A percentile compares a stretch with the other conserved stretches of the same genome.
These are phyloP conservation scores for Thuidium tamariscinum DNA, from an alignment of 225 moss, liverwort and hornwort species.

Conservation along the genomic window DNA sequence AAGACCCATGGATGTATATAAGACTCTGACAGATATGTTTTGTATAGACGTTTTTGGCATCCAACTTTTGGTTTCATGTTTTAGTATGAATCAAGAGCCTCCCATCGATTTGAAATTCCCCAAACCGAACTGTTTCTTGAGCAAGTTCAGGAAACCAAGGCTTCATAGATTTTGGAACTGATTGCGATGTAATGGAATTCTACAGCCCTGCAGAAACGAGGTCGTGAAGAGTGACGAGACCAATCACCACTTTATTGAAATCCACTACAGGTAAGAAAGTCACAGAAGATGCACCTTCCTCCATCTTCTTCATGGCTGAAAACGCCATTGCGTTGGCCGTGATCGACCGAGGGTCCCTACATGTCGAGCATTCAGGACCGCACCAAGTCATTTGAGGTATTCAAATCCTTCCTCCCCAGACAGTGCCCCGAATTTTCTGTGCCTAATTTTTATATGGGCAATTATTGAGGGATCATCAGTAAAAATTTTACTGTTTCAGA, in stretches of 20 bases:
- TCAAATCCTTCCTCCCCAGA: not conserved
- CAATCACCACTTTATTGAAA: conserved; percentile 50
- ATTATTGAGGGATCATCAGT: not conserved
- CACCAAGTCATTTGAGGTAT: not conserved
- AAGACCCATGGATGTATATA: too few species aligned
- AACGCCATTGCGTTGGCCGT: conserved; percentile 60
- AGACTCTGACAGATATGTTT: not conserved
- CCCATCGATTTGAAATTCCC: not conserved
- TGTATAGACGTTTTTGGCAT: not conserved
- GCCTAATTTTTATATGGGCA: not conserved
- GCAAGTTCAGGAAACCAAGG: not conserved
- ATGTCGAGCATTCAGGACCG: not conserved
- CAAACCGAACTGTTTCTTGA: not conserved
- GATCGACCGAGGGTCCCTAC: conserved; percentile 54
- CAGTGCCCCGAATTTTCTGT: not conserved
- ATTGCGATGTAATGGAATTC: not conserved
- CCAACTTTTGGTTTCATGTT: not conserved
- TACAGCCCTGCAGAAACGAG: conserved; percentile 70
- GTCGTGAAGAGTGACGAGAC: conserved; percentile 63
- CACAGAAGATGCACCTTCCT: conserved; percentile 49
- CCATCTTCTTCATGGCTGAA: conserved; percentile 71
- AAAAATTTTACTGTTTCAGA: not conserved
- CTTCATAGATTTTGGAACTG: not conserved
- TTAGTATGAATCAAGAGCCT: not conserved
- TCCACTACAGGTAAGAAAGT: conserved; percentile 72